Conservation (phyloP, 257 asterid genomes). For the Datura wrightii region DNA sequence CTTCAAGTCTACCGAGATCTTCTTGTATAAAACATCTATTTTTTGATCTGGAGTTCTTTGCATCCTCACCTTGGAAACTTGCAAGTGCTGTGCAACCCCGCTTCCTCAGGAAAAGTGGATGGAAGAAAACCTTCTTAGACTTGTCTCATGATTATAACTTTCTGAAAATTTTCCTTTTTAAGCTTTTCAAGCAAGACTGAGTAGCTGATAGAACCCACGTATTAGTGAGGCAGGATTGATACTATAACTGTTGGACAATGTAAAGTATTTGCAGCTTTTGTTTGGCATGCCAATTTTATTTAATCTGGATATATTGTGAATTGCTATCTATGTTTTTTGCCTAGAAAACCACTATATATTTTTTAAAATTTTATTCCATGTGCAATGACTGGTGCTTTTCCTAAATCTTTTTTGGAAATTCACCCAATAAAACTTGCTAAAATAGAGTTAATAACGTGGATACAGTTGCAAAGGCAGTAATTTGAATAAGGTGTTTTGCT, state of each 20-base stretch:
- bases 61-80: background rate
- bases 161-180: no score
- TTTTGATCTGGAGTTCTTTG: background rate
- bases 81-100: background rate
- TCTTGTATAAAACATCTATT: background rate
- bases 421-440: no score
- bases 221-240: no score
- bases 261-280: background rate
- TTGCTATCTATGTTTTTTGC: background rate
- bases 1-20: no score
- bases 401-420: no score
- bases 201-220: no score
- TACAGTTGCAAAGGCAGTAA: no score
- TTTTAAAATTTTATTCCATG: background rate
- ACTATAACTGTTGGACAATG: background rate
- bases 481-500: background rate
- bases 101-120: background rate
- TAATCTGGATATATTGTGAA: background rate
- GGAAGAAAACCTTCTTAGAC: no score
- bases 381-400: background rate
- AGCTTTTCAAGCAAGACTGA: no score
- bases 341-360: background rate
- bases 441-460: no score
- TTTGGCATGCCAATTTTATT: background rate
- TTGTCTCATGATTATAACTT: no score